Evolutionary conservation across 768 basidiomycete species (phyloP).

Genomic region (Boletus rubropictus): DNA sequence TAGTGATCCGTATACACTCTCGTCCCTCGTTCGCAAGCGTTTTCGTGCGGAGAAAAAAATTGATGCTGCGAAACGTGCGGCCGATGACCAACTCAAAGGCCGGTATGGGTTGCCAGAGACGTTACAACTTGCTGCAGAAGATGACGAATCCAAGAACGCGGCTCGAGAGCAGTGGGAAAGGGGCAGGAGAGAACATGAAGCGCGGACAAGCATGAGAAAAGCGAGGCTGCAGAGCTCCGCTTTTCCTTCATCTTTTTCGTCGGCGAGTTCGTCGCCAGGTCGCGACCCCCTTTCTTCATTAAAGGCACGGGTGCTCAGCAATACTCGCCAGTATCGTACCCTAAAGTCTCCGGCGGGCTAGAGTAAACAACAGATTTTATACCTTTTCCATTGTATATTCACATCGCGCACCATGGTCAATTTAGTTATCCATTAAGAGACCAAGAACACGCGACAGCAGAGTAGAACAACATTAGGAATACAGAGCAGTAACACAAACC

Average conservation of each 20-base stretch:
- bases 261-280: slow-evolving; percentile 16
- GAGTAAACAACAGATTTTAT: slow-evolving; percentile 9
- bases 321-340: slow-evolving; percentile 39
- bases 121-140: slow-evolving; percentile 60
- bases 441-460: slow-evolving; percentile 47
- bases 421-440: slow-evolving; percentile 29
- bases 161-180: slow-evolving; percentile 61
- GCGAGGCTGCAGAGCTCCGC: slow-evolving; percentile 36
- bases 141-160: slow-evolving; percentile 50
- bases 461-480: slow-evolving; percentile 56
- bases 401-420: slow-evolving; percentile 9
- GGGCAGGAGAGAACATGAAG: slow-evolving; percentile 43
- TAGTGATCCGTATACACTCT: slow-evolving; percentile 81
- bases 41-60: slow-evolving; percentile 87
- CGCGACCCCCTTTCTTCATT: slow-evolving; percentile 37
- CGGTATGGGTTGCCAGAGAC: slow-evolving; percentile 73
- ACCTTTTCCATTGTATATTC: slow-evolving; percentile 10
- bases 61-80: slow-evolving; percentile 57
- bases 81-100: slow-evolving; percentile 66
- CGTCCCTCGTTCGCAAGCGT: slow-evolving; percentile 64
- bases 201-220: slow-evolving; percentile 43
- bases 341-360: slow-evolving; percentile 22
- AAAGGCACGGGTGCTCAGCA: slow-evolving; percentile 52
- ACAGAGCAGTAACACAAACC: slow-evolving; percentile 44
- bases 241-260: slow-evolving; percentile 20